Evolutionary conservation across 805 yeast genomes (phyloP), one percentile per base, ranked within the genome.

Genomic region (Monosporozyma unispora): DNA sequence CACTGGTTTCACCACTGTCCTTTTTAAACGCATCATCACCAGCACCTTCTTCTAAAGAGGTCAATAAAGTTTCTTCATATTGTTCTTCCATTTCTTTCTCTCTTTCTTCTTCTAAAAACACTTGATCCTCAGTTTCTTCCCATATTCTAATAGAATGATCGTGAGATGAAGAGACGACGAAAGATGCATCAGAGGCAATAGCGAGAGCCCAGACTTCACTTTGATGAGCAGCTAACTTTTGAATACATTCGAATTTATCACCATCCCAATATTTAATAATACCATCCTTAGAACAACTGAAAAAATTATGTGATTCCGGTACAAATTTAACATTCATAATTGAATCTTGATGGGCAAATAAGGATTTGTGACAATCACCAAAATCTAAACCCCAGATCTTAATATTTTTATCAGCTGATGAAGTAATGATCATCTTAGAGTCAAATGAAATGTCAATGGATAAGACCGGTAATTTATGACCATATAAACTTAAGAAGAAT

Each of bases 361-460:
- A 80, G 1, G 98, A 91, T 64, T 84, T 85, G 68, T 93, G 99
- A 73, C 99, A 93, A 68, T 93, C 99, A 69, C 99, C 99, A 68
- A 93, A 93, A 66, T 93, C 99, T 51, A 93, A 72, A 47, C 99
- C 99, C 99, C 99, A 93, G 50, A 93, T 85, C 69, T 95, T 89
- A 63, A 93, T 87, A 67, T 93, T 93, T 68, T 93, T 93, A 69
- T 93, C 99, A 0, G 99, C 99, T 1, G 97, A 88, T 3, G 96
- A 87, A 0, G 98, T 87, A 48, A 91, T 81, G 53, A 93, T 77
- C 57, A 93, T 66, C 67, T 93, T 91, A 37, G 91, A 82, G 66
- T 93, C 99, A 57, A 67, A 74, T 1, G 98, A 87, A 42, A 93
- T 89, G 64, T 93, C 99, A 56, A 93, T 79, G 2, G 96, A 84